Conservation (phyloP, 306 rosid genomes). For the Hylodesmum podocarpum region DNA sequence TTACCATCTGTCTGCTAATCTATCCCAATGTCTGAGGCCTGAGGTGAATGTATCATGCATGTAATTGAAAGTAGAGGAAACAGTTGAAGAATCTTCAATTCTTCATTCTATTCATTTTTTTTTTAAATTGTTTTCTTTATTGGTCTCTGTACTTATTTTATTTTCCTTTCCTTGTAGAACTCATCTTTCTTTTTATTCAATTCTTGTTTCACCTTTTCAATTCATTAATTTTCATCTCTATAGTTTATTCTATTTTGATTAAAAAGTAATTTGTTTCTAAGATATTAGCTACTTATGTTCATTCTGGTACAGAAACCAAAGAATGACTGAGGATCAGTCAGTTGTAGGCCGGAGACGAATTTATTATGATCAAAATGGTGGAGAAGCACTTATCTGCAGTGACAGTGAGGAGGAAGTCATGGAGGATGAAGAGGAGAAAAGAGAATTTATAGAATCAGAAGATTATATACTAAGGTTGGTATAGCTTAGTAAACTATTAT, state of each 20-base stretch:
- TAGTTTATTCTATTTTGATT: slow-evolving; percentile 12
- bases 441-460: slow-evolving; percentile 82
- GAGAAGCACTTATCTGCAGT: slow-evolving; percentile 97
- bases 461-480: slow-evolving; percentile 91
- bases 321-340: slow-evolving; percentile 99
- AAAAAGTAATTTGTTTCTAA: slow-evolving; percentile 5
- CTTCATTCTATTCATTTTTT: neutral
- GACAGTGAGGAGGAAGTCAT: slow-evolving; percentile 94
- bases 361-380: slow-evolving; percentile 96
- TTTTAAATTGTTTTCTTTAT: neutral
- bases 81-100: slow-evolving; percentile 13
- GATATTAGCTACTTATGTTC: slow-evolving; percentile 22
- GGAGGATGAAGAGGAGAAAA: slow-evolving; percentile 94
- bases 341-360: slow-evolving; percentile 95
- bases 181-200: neutral
- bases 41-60: neutral
- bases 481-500: slow-evolving; percentile 32
- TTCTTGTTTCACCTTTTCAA: slow-evolving; percentile 14
- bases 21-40: slow-evolving; percentile 6
- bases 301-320: slow-evolving; percentile 78
- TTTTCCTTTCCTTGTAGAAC: neutral
- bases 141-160: neutral
- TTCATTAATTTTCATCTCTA: neutral
- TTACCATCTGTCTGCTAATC: neutral
- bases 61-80: slow-evolving; percentile 5